A percentile compares a stretch with the other conserved stretches of the same genome.
These are phyloP conservation scores for Scutellaria galericulata DNA, from an alignment of 257 asterid genomes.

Conservation along the genomic window DNA sequence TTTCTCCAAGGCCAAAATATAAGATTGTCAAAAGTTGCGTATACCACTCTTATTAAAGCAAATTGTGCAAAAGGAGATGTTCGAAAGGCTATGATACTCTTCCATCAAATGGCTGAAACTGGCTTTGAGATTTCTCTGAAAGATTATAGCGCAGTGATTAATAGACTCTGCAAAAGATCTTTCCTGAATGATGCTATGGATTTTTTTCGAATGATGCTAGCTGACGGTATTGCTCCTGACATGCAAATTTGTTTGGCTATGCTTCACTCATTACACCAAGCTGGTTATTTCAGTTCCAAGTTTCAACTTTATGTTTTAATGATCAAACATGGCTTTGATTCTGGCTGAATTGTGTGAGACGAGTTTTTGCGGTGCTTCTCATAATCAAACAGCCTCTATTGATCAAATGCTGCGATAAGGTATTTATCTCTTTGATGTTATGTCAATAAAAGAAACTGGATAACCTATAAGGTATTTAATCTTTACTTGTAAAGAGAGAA, in stretches of 20 bases:
- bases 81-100: constrained; percentile 57
- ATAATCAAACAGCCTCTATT: constrained; percentile 26
- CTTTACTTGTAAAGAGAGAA: constrained; percentile 3
- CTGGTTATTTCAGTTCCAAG: constrained; percentile 43
- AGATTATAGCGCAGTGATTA: constrained; percentile 81
- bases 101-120: constrained; percentile 56
- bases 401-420: constrained; percentile 28
- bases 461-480: constrained; percentile 5
- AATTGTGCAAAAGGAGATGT: constrained; percentile 76
- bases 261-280: constrained; percentile 43
- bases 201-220: constrained; percentile 62
- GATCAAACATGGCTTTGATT: constrained; percentile 61
- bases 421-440: constrained; percentile 18
- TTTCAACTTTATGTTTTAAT: constrained; percentile 51
- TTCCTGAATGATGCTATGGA: constrained; percentile 49
- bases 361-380: constrained; percentile 22
- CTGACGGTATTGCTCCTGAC: constrained; percentile 57
- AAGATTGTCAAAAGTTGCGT: constrained; percentile 61
- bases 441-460: neutral
- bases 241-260: constrained; percentile 47
- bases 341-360: constrained; percentile 42
- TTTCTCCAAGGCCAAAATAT: constrained; percentile 47
- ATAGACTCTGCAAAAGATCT: constrained; percentile 76
- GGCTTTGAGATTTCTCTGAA: constrained; percentile 66
- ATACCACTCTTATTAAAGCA: constrained; percentile 77